Evolutionary conservation across 2,329 filamentous ascomycete genomes (phyloP).

Genomic region (Cercospora berteroae): DNA sequence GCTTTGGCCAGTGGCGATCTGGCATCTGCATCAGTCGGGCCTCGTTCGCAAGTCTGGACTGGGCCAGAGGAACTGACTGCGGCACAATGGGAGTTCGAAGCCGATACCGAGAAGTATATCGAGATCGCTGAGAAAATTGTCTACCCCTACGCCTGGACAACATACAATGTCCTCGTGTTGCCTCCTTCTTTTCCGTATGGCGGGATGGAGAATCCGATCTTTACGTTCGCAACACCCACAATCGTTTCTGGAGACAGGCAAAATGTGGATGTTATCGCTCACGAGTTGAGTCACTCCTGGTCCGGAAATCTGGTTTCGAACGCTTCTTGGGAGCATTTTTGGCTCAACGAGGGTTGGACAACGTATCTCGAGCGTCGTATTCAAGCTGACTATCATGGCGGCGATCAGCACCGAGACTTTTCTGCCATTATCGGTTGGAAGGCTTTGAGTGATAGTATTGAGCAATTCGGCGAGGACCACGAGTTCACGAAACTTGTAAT

Average conservation of each 20-base stretch:
- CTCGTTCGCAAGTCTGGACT: conserved; percentile 78
- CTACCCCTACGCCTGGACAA: conserved; percentile 88
- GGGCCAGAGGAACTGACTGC: conserved; percentile 81
- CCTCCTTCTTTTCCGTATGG: conserved; percentile 89
- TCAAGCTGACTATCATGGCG: conserved; percentile 69
- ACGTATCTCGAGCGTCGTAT: conserved; percentile 90
- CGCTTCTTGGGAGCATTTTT: conserved; percentile 77
- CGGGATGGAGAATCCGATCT: conserved; percentile 64
- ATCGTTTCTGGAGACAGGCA: conserved; percentile 80
- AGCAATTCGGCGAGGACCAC: conserved; percentile 76
- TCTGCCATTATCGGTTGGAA: conserved; percentile 97
- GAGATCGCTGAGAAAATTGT: conserved; percentile 76
- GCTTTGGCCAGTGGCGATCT: conserved; percentile 86
- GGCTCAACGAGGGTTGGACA: conserved; percentile 80
- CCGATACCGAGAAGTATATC: conserved; percentile 89
- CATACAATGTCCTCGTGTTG: conserved; percentile 89
- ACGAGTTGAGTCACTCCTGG: conserved; percentile 76
- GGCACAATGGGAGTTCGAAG: conserved; percentile 88
- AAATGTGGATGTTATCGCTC: conserved; percentile 94
- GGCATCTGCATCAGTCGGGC: conserved; percentile 79
- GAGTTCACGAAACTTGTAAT: conserved; percentile 91
- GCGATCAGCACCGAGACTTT: conserved; percentile 84
- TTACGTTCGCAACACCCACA: conserved; percentile 91
- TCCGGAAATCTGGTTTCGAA: conserved; percentile 82
- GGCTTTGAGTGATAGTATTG: conserved; percentile 74